phyloP scores from a whole-genome alignment of 169 alveolate species.

The Cryptosporidium baileyi region DNA sequence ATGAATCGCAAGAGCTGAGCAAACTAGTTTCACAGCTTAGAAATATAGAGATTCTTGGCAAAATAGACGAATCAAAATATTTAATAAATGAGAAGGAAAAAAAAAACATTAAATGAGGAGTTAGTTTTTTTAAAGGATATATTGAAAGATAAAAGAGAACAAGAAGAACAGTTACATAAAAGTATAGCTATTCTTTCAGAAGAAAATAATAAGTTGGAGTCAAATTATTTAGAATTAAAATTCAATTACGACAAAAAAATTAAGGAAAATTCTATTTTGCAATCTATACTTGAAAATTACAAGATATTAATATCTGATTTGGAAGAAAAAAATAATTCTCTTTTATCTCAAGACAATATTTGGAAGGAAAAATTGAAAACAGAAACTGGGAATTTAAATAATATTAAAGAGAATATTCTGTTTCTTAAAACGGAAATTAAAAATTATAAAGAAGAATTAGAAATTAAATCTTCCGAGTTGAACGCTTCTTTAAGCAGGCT shows the following conservation, averaged over 20 bases:
- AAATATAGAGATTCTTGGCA: constrained; percentile 18
- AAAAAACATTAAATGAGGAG: constrained; percentile 42
- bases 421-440: neutral
- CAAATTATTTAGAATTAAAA: neutral
- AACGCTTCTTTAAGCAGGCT: constrained; percentile 53
- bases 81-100: neutral
- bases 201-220: constrained; percentile 2
- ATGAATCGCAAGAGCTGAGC: constrained; percentile 7
- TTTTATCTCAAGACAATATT: neutral
- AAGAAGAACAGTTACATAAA: constrained; percentile 31
- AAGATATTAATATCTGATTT: constrained; percentile 8
- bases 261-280: constrained; percentile 28
- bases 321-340: constrained; percentile 21
- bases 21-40: constrained; percentile 17
- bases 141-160: constrained; percentile 57
- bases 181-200: constrained; percentile 14
- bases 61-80: constrained; percentile 20
- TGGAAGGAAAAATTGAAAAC: neutral
- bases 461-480: constrained; percentile 11
- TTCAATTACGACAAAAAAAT: neutral
- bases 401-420: neutral
- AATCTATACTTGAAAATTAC: constrained; percentile 47
- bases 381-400: neutral
- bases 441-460: neutral
- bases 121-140: constrained; percentile 16